A percentile compares a stretch with the other conserved stretches of the same genome.
Conservation (phyloP, 148 eudicot genomes). For the Nyssa sinensis region DNA sequence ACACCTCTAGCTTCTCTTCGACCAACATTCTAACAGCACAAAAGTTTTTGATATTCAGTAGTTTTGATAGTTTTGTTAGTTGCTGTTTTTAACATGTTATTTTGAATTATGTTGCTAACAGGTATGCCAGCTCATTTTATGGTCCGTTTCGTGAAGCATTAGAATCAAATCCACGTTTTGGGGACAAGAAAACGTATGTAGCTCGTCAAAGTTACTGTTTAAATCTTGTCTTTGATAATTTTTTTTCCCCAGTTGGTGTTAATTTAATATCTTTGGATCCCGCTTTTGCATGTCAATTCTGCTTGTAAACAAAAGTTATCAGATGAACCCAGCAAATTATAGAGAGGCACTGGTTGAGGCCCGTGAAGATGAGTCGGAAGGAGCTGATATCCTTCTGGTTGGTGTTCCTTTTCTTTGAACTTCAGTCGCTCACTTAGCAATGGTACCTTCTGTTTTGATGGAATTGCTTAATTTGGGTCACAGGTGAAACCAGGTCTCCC, state of each 20-base stretch:
- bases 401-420: conserved; percentile 16
- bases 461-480: conserved; percentile 4
- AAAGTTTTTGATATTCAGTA: not conserved
- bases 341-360: conserved; percentile 88
- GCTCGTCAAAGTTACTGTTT: not conserved
- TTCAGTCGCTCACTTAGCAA: not conserved
- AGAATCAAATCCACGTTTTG: conserved; percentile 96
- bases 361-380: conserved; percentile 90
- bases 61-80: not conserved
- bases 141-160: conserved; percentile 99
- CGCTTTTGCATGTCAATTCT: conserved; percentile 12
- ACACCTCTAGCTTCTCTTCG: not conserved
- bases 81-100: not conserved
- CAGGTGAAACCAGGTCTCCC: conserved; percentile 98
- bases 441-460: not conserved
- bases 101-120: conserved; percentile 26
- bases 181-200: conserved; percentile 93
- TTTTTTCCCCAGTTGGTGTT: too few relatives aligned
- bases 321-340: conserved; percentile 97
- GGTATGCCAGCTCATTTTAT: conserved; percentile 96
- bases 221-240: not conserved
- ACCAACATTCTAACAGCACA: too few relatives aligned
- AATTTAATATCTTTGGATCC: not conserved
- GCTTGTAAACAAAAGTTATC: conserved; percentile 57
- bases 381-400: conserved; percentile 97